Evolutionary conservation across 768 basidiomycete genomes (phyloP).

Genomic region (Epithele typhae): DNA sequence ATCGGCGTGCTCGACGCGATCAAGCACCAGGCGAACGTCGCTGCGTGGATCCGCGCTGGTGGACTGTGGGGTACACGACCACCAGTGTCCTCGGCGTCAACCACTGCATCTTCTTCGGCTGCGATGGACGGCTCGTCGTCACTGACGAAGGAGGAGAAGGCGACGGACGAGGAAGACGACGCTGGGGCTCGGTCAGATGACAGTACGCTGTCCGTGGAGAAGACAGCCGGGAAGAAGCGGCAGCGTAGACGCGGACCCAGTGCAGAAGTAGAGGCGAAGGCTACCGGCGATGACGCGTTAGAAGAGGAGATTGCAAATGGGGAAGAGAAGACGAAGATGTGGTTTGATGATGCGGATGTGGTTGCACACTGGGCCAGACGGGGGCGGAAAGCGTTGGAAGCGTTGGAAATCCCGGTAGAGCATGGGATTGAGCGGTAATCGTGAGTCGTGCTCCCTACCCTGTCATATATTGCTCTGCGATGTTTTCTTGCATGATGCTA

Average conservation of each 20-base stretch:
- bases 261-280: background rate
- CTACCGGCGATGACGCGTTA: background rate
- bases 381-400: slow-evolving; percentile 46
- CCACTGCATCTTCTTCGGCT: too few relatives aligned
- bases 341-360: slow-evolving; percentile 48
- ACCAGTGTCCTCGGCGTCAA: too few relatives aligned
- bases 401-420: slow-evolving; percentile 41
- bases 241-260: slow-evolving; percentile 3
- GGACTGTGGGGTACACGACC: slow-evolving; percentile 36
- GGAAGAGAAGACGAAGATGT: slow-evolving; percentile 25
- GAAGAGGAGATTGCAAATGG: slow-evolving; percentile 1
- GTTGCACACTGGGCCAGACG: slow-evolving; percentile 47
- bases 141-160: background rate
- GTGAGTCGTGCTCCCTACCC: background rate
- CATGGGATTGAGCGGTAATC: slow-evolving; percentile 35
- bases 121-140: background rate
- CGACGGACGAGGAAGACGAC: slow-evolving; percentile 1
- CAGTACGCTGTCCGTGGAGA: slow-evolving; percentile 3
- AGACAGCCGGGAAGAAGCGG: slow-evolving; percentile 4
- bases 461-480: too few relatives aligned
- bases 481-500: too few relatives aligned
- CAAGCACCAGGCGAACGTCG: slow-evolving; percentile 58
- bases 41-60: slow-evolving; percentile 60
- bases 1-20: slow-evolving; percentile 61
- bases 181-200: slow-evolving; percentile 1